Conservation (phyloP, 2,329 filamentous ascomycete species). For the Byssochlamys sp. region DNA sequence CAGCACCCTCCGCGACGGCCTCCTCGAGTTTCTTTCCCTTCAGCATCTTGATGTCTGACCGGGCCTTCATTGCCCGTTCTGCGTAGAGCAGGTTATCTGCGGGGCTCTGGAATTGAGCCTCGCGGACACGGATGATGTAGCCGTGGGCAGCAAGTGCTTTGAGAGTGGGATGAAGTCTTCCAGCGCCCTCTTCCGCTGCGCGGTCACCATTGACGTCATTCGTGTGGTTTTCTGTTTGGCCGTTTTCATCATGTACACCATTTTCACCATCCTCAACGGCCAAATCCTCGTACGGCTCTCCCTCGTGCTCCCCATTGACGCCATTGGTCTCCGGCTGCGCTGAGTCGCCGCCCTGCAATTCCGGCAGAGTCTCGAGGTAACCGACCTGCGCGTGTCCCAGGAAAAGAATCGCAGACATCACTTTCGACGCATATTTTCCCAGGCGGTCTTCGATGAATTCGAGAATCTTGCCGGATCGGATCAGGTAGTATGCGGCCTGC, state of each 20-base stretch:
- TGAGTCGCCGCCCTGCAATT: conserved; percentile 15
- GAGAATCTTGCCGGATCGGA: conserved; percentile 72
- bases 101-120: conserved; percentile 33
- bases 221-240: conserved; percentile 14
- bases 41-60: conserved; percentile 21
- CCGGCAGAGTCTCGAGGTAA: conserved; percentile 34
- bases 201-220: conserved; percentile 18
- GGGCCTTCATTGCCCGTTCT: conserved; percentile 21
- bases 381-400: conserved; percentile 61
- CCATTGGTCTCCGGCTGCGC: conserved; percentile 16
- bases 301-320: conserved; percentile 11
- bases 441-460: conserved; percentile 64
- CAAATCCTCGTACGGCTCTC: conserved; percentile 14
- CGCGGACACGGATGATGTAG: conserved; percentile 30
- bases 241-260: conserved; percentile 34
- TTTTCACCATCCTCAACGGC: conserved; percentile 9
- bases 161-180: conserved; percentile 28
- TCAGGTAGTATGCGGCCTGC: conserved; percentile 67
- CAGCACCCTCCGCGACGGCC: conserved; percentile 19
- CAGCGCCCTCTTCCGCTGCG: conserved; percentile 10
- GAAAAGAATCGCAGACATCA: conserved; percentile 65
- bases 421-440: conserved; percentile 61
- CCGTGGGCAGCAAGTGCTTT: conserved; percentile 33
- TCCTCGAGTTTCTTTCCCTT: conserved; percentile 32
- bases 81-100: conserved; percentile 32